Evolutionary conservation across 1,284 basidiomycete genomes (phyloP), one percentile per base, ranked within the genome.

Genomic region (Boletus mariae): DNA sequence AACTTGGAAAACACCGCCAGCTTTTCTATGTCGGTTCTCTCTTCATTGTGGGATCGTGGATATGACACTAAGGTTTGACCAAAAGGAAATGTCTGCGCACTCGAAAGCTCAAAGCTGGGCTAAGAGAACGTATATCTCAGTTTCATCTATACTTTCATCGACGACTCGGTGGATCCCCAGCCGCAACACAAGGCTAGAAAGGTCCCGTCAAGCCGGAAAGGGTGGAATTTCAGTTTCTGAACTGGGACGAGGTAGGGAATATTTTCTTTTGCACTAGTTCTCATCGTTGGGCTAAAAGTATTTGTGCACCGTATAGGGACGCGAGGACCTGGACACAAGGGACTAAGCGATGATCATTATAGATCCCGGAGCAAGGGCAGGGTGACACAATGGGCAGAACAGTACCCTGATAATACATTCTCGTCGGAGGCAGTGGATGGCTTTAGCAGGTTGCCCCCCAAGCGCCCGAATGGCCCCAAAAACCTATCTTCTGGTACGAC

Each of bases 1-100:
- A 92, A 60, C 78, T 96, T 12, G 76, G 74, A 29, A 82, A 85
- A 57, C 93, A 95, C 68, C 74, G 84, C 8, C 76, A 77, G 41
- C 67, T 82, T 4, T 89, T 84, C 62, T 74, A 87, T 61, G 90
- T 92, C 54, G 29, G 78, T 70, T 23, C 20, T 25, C 6, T 38
- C 48, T 41, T 11, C 35, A 41, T 11, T 41, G 10, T 20, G 29
- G 37, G 35, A 15, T 31, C 17, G 13, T 15, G 41, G 15, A 15
- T 29, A 29, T 8, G 1, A n/a, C n/a, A 15, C 26, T 47, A 5
- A 47, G 10, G 7, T 15, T 8, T n/a, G 28, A 23, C 43, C 17
- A 1, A 43, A 25, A 72, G 69, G 64, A 67, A 53, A 59, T 57
- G 32, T 41, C 47, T 50, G 26, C 26, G 11, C 47, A 32, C 26